Percentiles rank a stretch among this genome's conserved stretches.
These are phyloP conservation scores for Arabidopsis thaliana DNA, from an alignment of 345 rosid genomes.

Conservation along the genomic window DNA sequence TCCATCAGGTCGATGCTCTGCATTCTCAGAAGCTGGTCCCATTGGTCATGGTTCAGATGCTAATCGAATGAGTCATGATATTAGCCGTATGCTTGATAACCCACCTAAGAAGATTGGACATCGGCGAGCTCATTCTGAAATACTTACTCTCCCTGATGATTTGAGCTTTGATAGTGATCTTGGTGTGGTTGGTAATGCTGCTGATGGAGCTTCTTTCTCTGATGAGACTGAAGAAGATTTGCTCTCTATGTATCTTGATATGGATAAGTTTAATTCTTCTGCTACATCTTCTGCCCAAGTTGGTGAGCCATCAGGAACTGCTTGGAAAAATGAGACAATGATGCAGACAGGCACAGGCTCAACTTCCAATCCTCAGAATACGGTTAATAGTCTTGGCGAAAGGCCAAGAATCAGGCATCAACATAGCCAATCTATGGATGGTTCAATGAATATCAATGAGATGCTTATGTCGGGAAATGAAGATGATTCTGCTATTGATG, in stretches of 20 bases:
- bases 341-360: slow-evolving; percentile 31
- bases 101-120: slow-evolving; percentile 90
- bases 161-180: slow-evolving; percentile 89
- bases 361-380: slow-evolving; percentile 42
- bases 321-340: slow-evolving; percentile 27
- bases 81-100: slow-evolving; percentile 85
- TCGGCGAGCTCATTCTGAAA: slow-evolving; percentile 94
- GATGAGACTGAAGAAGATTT: slow-evolving; percentile 92
- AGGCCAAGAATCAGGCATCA: slow-evolving; percentile 92
- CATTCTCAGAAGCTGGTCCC: slow-evolving; percentile 53
- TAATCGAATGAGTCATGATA: slow-evolving; percentile 67
- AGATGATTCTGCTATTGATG: slow-evolving; percentile 57
- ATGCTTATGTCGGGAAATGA: slow-evolving; percentile 80
- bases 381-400: slow-evolving; percentile 53
- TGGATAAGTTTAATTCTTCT: slow-evolving; percentile 86
- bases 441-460: slow-evolving; percentile 73
- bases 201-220: slow-evolving; percentile 76
- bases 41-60: slow-evolving; percentile 60
- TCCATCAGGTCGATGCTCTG: slow-evolving; percentile 57
- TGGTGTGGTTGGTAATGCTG: slow-evolving; percentile 69
- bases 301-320: slow-evolving; percentile 55
- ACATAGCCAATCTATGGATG: slow-evolving; percentile 94
- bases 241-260: slow-evolving; percentile 78
- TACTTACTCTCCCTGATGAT: slow-evolving; percentile 90
- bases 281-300: slow-evolving; percentile 70